Evolutionary conservation across 1,139 yeast species (phyloP).

Genomic region (Candida pseudocylindracea): DNA sequence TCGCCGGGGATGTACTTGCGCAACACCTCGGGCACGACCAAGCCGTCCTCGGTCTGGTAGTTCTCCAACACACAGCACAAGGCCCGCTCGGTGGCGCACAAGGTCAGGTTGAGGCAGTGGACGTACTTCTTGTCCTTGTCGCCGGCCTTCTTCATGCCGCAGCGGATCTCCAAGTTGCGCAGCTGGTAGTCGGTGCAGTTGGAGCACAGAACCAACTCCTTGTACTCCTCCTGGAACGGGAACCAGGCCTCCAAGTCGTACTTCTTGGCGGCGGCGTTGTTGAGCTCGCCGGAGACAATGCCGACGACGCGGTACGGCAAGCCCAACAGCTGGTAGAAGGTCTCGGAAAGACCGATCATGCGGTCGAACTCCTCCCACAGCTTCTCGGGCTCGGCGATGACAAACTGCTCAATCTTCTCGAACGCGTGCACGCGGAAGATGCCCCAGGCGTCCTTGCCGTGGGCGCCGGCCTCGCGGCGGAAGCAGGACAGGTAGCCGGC

Average conservation of each 20-base stretch:
- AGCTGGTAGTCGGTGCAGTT: constrained; percentile 99
- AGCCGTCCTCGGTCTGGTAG: constrained; percentile 93
- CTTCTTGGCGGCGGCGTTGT: constrained; percentile 98
- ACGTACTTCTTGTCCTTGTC: constrained; percentile 96
- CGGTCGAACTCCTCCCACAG: constrained; percentile 95
- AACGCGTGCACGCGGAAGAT: constrained; percentile 97
- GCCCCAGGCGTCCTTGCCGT: constrained; percentile 99
- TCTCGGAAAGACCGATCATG: constrained; percentile 84
- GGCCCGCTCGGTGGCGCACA: constrained; percentile 97
- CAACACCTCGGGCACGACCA: constrained; percentile 82
- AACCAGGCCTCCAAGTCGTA: constrained; percentile 99
- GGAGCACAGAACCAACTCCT: constrained; percentile 94
- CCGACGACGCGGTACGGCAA: constrained; percentile 95
- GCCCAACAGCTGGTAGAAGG: constrained; percentile 77
- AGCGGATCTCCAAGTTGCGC: constrained; percentile 93
- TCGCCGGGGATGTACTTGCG: constrained; percentile 95
- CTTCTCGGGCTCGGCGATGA: constrained; percentile 89
- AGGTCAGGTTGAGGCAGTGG: constrained; percentile 92
- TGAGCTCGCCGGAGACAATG: constrained; percentile 94
- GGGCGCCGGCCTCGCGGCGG: constrained; percentile 99
- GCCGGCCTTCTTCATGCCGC: constrained; percentile 92
- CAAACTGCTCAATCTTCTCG: constrained; percentile 94
- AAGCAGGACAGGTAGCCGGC: constrained; percentile 98
- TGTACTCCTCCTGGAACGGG: constrained; percentile 98
- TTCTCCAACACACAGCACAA: constrained; percentile 92